Evolutionary conservation across 129 eudicot genomes (phyloP).

Genomic region (Scalesia atractyloides): DNA sequence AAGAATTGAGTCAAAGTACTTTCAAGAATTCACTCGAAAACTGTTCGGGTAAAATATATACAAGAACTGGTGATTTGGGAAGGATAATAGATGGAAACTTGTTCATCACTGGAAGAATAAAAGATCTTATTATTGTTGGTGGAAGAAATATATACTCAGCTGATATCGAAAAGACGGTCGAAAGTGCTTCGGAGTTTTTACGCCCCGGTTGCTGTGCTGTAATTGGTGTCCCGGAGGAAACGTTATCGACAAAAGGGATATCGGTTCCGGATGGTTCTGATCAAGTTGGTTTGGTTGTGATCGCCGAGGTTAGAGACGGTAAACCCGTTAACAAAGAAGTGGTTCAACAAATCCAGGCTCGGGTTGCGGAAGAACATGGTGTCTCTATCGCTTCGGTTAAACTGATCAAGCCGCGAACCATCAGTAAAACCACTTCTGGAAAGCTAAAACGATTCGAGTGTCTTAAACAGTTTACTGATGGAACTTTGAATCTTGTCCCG

Average conservation of each 20-base stretch:
- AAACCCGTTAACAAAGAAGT: conserved; percentile 63
- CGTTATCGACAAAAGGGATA: conserved; percentile 60
- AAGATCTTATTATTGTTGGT: conserved; percentile 85
- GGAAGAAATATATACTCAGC: conserved; percentile 84
- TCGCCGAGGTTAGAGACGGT: conserved; percentile 79
- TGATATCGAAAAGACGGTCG: conserved; percentile 82
- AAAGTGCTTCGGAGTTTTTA: conserved; percentile 62
- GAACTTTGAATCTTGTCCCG: conserved; percentile 61
- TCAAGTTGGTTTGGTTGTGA: conserved; percentile 79
- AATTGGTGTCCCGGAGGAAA: conserved; percentile 82
- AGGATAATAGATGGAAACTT: conserved; percentile 63
- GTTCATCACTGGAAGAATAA: conserved; percentile 82
- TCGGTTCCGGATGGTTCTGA: conserved; percentile 68
- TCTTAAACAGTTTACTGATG: conserved; percentile 70
- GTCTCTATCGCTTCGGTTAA: conserved; percentile 59
- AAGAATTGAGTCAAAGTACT: conserved; percentile 57
- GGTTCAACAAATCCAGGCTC: conserved; percentile 52
- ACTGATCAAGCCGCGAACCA: conserved; percentile 64
- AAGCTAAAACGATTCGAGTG: conserved; percentile 79
- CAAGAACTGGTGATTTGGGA: conserved; percentile 82
- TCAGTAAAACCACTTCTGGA: conserved; percentile 85
- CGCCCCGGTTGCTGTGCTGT: conserved; percentile 93
- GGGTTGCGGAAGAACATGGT: conserved; percentile 88
- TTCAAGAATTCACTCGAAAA: conserved; percentile 47
- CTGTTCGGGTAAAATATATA: conserved; percentile 45